These are phyloP conservation scores for Xylaria sp. DNA, from an alignment of 2,329 filamentous ascomycete genomes.

Conservation along the genomic window DNA sequence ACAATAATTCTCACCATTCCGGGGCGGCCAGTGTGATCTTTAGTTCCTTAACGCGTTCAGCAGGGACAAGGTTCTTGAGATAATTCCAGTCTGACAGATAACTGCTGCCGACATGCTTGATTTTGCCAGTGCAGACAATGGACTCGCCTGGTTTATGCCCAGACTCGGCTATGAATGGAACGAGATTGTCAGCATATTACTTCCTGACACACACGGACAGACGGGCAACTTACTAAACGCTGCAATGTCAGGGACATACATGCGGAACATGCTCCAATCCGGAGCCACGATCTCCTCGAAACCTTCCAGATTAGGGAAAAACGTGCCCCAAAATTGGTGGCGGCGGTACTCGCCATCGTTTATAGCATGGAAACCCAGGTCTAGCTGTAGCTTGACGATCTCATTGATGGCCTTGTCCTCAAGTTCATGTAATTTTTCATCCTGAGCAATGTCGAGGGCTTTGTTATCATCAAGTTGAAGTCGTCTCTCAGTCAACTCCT, in stretches of 20 bases:
- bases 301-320: slow-evolving; percentile 57
- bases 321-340: slow-evolving; percentile 64
- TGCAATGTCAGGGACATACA: slow-evolving; percentile 63
- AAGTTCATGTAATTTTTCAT: slow-evolving; percentile 60
- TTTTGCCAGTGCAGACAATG: slow-evolving; percentile 59
- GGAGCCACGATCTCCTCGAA: slow-evolving; percentile 61
- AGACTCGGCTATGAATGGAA: slow-evolving; percentile 51
- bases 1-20: slow-evolving; percentile 52
- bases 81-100: slow-evolving; percentile 57
- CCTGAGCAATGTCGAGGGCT: slow-evolving; percentile 53
- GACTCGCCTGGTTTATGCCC: slow-evolving; percentile 61
- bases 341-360: slow-evolving; percentile 56
- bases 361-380: slow-evolving; percentile 73
- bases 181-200: slow-evolving; percentile 15
- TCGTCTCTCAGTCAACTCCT: slow-evolving; percentile 71
- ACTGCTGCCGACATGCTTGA: slow-evolving; percentile 58
- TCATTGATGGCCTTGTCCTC: slow-evolving; percentile 72
- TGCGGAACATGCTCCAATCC: slow-evolving; percentile 62
- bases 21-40: slow-evolving; percentile 66
- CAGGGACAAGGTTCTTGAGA: slow-evolving; percentile 61
- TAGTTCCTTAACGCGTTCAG: slow-evolving; percentile 68
- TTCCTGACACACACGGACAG: neutral
- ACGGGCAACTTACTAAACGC: slow-evolving; percentile 53
- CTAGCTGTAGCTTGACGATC: slow-evolving; percentile 75
- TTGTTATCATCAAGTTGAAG: slow-evolving; percentile 56